A percentile compares a stretch with the other conserved stretches of the same genome.
Conservation (phyloP, 805 yeast species). For the Spathaspora passalidarum region DNA sequence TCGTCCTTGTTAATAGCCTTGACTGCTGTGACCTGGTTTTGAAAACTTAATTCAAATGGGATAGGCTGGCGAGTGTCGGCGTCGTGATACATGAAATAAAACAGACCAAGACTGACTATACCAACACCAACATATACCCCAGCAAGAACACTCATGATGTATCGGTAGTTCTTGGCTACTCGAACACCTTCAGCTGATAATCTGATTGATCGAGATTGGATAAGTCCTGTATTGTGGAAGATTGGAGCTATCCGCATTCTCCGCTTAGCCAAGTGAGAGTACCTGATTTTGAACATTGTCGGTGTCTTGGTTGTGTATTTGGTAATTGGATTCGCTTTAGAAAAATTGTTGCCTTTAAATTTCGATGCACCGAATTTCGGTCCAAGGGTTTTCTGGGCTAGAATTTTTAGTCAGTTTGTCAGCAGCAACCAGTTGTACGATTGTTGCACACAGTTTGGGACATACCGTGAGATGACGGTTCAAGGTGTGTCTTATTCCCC, state of each 20-base stretch:
- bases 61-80: slow-evolving; percentile 38
- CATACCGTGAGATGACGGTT: too few species aligned
- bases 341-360: too few species aligned
- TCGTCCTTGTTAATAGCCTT: slow-evolving; percentile 45
- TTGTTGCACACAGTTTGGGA: too few species aligned
- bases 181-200: neutral
- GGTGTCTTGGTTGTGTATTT: too few species aligned
- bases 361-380: too few species aligned
- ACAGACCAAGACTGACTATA: slow-evolving; percentile 33
- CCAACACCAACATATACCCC: slow-evolving; percentile 44
- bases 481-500: neutral
- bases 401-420: neutral
- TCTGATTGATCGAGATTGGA: neutral
- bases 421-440: neutral
- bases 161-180: slow-evolving; percentile 14
- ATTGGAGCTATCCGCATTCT: neutral
- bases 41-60: slow-evolving; percentile 35
- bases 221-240: neutral
- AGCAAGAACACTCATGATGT: slow-evolving; percentile 33
- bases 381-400: neutral
- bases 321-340: too few species aligned
- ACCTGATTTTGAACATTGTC: neutral
- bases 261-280: neutral
- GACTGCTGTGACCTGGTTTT: slow-evolving; percentile 33
- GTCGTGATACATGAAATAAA: slow-evolving; percentile 37